Percentiles rank a stretch among this genome's conserved stretches.
Evolutionary conservation across 371 early-diverging fungal species (phyloP).

Genomic region (Entomophthora muscae): DNA sequence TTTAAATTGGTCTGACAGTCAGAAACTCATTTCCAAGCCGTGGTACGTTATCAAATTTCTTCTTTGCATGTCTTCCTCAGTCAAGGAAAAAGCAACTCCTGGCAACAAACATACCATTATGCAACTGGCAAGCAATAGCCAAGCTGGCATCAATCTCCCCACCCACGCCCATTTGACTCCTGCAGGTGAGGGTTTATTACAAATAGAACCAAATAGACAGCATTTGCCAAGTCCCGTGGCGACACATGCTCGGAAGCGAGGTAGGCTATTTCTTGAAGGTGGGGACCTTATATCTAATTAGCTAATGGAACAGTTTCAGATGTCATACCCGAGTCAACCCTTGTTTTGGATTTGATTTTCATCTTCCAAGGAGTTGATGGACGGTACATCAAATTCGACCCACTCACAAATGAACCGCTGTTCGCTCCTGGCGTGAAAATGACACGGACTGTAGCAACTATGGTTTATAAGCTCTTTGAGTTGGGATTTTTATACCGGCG

Average conservation of each 20-base stretch:
- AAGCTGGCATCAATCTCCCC: neutral
- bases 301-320: neutral
- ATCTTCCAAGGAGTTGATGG: conserved; percentile 92
- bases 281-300: neutral
- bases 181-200: neutral
- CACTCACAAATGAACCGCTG: conserved; percentile 20
- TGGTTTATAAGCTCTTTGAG: conserved; percentile 1
- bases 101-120: too few relatives aligned
- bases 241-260: neutral
- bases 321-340: conserved; percentile 25
- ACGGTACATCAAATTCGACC: conserved; percentile 46
- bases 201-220: neutral
- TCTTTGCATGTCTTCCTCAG: neutral
- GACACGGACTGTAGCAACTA: neutral
- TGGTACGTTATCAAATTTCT: neutral
- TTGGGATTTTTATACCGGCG: neutral
- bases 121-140: neutral
- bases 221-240: neutral
- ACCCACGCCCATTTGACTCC: neutral
- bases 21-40: neutral
- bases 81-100: neutral
- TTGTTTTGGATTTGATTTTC: conserved; percentile 73
- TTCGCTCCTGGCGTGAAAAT: conserved; percentile 26
- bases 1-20: neutral
- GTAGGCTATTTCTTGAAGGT: neutral